Evolutionary conservation across 2,329 filamentous ascomycete genomes (phyloP).

Genomic region (Acarospora socialis): DNA sequence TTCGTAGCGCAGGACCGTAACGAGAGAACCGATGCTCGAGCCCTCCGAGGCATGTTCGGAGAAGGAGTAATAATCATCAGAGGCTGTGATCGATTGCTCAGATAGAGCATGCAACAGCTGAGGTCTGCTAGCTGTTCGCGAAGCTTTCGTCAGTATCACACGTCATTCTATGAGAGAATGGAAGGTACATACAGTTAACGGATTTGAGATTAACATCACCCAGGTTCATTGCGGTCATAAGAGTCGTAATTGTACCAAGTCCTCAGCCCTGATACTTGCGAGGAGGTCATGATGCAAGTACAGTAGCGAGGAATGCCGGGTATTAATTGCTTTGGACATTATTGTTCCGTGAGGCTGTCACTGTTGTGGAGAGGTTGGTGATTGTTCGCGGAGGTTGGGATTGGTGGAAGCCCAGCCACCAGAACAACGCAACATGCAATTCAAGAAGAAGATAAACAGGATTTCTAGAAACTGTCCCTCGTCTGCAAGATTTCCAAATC

Average conservation of each 20-base stretch:
- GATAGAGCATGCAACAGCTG: conserved; percentile 29
- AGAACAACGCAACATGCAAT: too few relatives aligned
- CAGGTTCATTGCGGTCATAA: conserved; percentile 20
- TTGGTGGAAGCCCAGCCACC: too few relatives aligned
- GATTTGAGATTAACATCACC: conserved; percentile 20
- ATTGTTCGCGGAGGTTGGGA: background rate
- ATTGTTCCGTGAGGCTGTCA: conserved; percentile 8
- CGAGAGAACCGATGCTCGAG: conserved; percentile 21
- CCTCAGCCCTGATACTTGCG: background rate
- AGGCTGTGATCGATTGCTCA: conserved; percentile 33
- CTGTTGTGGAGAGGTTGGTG: conserved; percentile 1
- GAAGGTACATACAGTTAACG: conserved; percentile 25
- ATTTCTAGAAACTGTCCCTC: too few relatives aligned
- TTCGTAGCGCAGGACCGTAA: conserved; percentile 28
- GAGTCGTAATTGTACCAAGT: background rate
- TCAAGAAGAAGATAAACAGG: too few relatives aligned
- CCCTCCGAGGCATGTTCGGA: conserved; percentile 28
- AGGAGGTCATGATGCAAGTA: background rate
- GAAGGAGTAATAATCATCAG: conserved; percentile 36
- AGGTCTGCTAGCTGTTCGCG: conserved; percentile 27
- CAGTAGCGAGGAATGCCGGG: background rate
- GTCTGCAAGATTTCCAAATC: too few relatives aligned
- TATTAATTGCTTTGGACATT: background rate
- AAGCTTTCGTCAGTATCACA: conserved; percentile 11
- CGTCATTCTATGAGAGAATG: conserved; percentile 2